Conservation (phyloP, 352 stramenopile species). For the Phytophthora aleatoria region DNA sequence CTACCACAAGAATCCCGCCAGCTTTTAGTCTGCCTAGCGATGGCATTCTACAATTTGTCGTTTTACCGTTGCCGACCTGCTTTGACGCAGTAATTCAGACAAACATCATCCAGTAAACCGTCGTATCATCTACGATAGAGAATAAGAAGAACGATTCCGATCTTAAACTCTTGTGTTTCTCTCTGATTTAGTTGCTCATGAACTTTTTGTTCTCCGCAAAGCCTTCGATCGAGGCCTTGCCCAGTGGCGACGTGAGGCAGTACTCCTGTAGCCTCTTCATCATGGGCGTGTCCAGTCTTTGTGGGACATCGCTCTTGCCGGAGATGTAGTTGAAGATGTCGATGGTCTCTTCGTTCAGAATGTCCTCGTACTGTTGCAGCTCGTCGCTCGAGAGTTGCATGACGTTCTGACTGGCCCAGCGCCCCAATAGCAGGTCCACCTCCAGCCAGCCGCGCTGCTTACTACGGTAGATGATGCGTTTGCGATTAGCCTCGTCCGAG, state of each 20-base stretch:
- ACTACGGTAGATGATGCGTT: slow-evolving; percentile 94
- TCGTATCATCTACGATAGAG: slow-evolving; percentile 16
- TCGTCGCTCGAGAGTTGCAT: slow-evolving; percentile 78
- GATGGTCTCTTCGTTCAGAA: slow-evolving; percentile 97
- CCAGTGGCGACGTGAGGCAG: slow-evolving; percentile 88
- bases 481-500: slow-evolving; percentile 77
- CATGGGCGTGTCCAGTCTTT: slow-evolving; percentile 81
- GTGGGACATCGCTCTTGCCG: slow-evolving; percentile 83
- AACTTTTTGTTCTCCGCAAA: slow-evolving; percentile 83
- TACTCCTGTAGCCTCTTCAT: slow-evolving; percentile 94
- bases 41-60: slow-evolving; percentile 47
- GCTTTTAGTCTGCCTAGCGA: slow-evolving; percentile 56
- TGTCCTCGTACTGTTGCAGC: slow-evolving; percentile 94
- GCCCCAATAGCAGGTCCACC: slow-evolving; percentile 95
- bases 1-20: slow-evolving; percentile 53
- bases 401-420: slow-evolving; percentile 94
- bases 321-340: slow-evolving; percentile 99
- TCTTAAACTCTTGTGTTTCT: background rate
- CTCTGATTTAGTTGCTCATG: slow-evolving; percentile 76
- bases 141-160: background rate
- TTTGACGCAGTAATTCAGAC: background rate
- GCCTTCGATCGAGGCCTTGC: slow-evolving; percentile 84
- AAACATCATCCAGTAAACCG: background rate
- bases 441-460: slow-evolving; percentile 97
- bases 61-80: slow-evolving; percentile 54